phyloP scores from a whole-genome alignment of 345 rosid species.

The Microcos paniculata region DNA sequence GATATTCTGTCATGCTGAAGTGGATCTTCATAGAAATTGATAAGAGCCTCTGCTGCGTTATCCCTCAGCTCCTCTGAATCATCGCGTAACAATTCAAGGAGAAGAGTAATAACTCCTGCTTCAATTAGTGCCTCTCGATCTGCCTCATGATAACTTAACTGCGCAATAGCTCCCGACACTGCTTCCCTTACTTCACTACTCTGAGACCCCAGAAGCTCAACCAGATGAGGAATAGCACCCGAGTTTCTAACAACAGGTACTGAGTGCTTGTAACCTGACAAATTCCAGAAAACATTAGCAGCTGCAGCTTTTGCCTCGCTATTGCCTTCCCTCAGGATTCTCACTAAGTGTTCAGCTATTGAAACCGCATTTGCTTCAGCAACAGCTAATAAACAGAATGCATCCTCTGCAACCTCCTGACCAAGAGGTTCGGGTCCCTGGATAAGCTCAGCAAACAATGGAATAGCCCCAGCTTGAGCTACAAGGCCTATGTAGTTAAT shows the following conservation, averaged over 20 bases:
- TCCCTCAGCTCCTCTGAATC: conserved; percentile 51
- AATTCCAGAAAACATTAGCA: conserved; percentile 61
- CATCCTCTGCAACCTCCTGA: conserved; percentile 65
- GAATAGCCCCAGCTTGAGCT: conserved; percentile 58
- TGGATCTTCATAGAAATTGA: conserved; percentile 49
- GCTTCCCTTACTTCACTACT: conserved; percentile 45
- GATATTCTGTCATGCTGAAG: conserved; percentile 27
- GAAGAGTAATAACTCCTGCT: conserved; percentile 38
- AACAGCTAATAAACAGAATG: conserved; percentile 51
- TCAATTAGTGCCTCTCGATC: conserved; percentile 46
- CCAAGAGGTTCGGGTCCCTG: conserved; percentile 44
- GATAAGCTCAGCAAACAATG: conserved; percentile 62
- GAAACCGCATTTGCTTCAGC: conserved; percentile 49
- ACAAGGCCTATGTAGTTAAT: conserved; percentile 42
- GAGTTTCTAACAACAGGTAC: conserved; percentile 49
- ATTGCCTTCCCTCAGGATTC: conserved; percentile 61
- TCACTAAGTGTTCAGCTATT: conserved; percentile 51
- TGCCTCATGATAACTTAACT: conserved; percentile 43
- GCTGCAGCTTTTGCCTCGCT: conserved; percentile 48
- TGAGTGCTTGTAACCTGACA: conserved; percentile 50
- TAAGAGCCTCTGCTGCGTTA: conserved; percentile 51
- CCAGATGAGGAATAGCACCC: conserved; percentile 51
- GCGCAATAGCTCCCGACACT: conserved; percentile 48
- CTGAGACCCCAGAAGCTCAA: conserved; percentile 44
- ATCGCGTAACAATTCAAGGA: conserved; percentile 41